phyloP scores from a whole-genome alignment of 768 basidiomycete species.

The Xerocomellus dryophilus region DNA sequence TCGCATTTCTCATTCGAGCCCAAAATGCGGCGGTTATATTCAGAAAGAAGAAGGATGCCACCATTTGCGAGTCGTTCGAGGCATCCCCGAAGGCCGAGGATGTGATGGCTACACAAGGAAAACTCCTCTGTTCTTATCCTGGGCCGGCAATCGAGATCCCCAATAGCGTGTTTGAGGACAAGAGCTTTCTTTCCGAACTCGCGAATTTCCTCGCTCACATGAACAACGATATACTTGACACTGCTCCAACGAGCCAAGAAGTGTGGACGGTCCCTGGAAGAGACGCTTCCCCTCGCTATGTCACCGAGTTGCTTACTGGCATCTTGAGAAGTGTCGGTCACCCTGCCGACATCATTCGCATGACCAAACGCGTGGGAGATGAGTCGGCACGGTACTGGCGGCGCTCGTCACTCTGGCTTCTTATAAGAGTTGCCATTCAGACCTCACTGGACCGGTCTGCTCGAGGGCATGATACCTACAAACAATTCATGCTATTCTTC shows the following conservation, averaged over 20 bases:
- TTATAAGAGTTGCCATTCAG: conserved; percentile 46
- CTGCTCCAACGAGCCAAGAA: conserved; percentile 37
- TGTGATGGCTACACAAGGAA: conserved; percentile 41
- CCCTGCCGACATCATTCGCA: conserved; percentile 29
- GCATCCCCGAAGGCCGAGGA: conserved; percentile 34
- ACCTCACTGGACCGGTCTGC: conserved; percentile 28
- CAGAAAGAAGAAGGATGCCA: conserved; percentile 25
- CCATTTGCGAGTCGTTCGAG: conserved; percentile 47
- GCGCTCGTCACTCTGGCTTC: conserved; percentile 49
- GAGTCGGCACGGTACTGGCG: conserved; percentile 45
- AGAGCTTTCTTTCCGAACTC: conserved; percentile 35
- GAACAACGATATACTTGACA: conserved; percentile 34
- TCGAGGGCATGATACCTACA: conserved; percentile 25
- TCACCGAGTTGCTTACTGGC: conserved; percentile 47
- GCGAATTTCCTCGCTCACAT: conserved; percentile 37
- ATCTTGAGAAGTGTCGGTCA: conserved; percentile 41
- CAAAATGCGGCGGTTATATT: conserved; percentile 51
- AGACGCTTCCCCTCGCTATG: conserved; percentile 44
- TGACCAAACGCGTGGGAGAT: conserved; percentile 45
- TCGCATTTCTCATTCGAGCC: conserved; percentile 38
- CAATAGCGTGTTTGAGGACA: conserved; percentile 24
- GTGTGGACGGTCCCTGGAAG: conserved; percentile 37
- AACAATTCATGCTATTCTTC: conserved; percentile 34
- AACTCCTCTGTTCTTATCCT: conserved; percentile 45
- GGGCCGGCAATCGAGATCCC: conserved; percentile 42